These are phyloP conservation scores for Exophiala aquamarina DNA, from an alignment of 2,329 filamentous ascomycete species.

Conservation along the genomic window DNA sequence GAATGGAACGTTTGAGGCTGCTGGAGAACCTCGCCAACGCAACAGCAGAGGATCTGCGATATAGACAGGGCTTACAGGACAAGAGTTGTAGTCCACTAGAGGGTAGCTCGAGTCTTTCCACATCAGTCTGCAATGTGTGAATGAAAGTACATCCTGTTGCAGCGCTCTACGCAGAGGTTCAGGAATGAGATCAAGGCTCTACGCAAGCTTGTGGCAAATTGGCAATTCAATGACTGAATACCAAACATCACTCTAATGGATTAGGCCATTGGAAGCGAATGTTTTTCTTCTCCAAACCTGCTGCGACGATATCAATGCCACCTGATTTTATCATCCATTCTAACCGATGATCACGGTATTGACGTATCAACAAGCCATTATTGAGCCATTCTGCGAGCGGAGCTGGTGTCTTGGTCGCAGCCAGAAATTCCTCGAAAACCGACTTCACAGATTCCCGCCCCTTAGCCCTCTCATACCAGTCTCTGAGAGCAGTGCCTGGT, in stretches of 20 bases:
- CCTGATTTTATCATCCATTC: slow-evolving; percentile 14
- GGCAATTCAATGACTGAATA: too few species aligned
- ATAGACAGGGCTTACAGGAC: too few species aligned
- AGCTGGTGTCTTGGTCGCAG: neutral
- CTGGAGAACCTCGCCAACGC: slow-evolving; percentile 70
- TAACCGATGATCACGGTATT: slow-evolving; percentile 12
- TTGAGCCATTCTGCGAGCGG: neutral
- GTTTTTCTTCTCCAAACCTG: slow-evolving; percentile 8
- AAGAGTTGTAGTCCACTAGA: too few species aligned
- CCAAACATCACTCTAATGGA: neutral
- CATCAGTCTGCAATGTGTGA: too few species aligned
- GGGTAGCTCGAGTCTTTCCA: too few species aligned
- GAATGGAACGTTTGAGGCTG: slow-evolving; percentile 75
- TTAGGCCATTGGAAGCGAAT: slow-evolving; percentile 10
- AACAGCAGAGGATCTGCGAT: slow-evolving; percentile 66
- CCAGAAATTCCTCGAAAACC: slow-evolving; percentile 10
- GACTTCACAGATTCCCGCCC: slow-evolving; percentile 1
- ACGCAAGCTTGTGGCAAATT: too few species aligned
- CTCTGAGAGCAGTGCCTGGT: neutral
- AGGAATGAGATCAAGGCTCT: too few species aligned
- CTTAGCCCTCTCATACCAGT: slow-evolving; percentile 5
- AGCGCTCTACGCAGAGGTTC: too few species aligned
- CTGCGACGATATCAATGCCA: slow-evolving; percentile 5
- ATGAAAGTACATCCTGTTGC: too few species aligned
- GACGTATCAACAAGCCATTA: neutral